These are phyloP conservation scores for Termitomyces sp. DNA, from an alignment of 768 basidiomycete genomes.

Conservation along the genomic window DNA sequence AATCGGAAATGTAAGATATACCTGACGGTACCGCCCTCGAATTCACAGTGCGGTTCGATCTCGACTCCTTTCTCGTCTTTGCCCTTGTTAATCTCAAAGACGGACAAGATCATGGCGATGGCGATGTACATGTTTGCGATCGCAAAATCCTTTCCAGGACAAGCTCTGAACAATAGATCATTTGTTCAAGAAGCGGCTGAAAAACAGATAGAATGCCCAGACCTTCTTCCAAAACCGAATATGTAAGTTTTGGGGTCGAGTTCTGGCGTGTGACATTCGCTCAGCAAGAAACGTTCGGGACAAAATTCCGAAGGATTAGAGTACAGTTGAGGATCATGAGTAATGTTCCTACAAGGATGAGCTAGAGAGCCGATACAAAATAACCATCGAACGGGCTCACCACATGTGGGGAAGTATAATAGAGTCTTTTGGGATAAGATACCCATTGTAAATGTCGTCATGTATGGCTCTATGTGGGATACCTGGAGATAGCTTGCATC, in stretches of 20 bases:
- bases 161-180: conserved; percentile 8
- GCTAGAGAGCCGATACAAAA: background rate
- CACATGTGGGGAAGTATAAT: conserved; percentile 13
- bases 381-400: background rate
- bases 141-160: conserved; percentile 27
- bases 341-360: conserved; percentile 17
- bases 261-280: conserved; percentile 19
- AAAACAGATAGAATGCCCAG: background rate
- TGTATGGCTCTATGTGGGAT: conserved; percentile 13
- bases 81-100: conserved; percentile 21
- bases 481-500: background rate
- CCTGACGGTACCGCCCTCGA: conserved; percentile 17
- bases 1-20: background rate
- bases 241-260: conserved; percentile 33
- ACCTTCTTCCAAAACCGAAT: conserved; percentile 47
- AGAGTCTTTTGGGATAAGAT: conserved; percentile 14
- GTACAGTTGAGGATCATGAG: conserved; percentile 19
- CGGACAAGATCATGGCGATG: conserved; percentile 23
- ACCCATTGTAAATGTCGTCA: conserved; percentile 13
- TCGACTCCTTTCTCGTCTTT: conserved; percentile 18
- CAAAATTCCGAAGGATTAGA: conserved; percentile 24
- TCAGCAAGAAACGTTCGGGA: conserved; percentile 35
- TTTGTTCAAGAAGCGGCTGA: background rate
- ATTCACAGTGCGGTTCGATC: conserved; percentile 30
- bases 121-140: conserved; percentile 24